These are phyloP conservation scores for Chrysoporthe austroafricana DNA, from an alignment of 2,329 filamentous ascomycete genomes.

Conservation along the genomic window DNA sequence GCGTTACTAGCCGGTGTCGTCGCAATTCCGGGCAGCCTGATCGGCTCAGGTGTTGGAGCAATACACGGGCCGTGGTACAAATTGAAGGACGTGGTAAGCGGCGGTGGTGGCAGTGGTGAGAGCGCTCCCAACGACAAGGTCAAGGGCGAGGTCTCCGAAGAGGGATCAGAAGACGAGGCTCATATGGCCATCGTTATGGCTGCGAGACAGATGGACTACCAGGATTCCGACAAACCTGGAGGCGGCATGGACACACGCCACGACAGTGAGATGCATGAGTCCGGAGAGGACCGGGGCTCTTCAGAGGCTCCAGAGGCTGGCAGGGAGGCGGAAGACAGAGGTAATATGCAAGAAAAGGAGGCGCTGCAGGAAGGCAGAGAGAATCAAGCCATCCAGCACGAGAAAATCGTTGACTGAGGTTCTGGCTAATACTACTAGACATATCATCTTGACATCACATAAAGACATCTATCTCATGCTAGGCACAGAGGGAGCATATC, in stretches of 20 bases:
- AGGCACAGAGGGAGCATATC: background rate
- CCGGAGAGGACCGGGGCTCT: too few species aligned
- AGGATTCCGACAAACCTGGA: background rate
- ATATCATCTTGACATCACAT: background rate
- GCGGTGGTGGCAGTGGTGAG: constrained; percentile 1
- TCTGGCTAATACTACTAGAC: background rate
- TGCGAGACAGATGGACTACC: constrained; percentile 22
- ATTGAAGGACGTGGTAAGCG: constrained; percentile 15
- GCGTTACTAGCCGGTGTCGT: constrained; percentile 25
- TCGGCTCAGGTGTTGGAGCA: constrained; percentile 26
- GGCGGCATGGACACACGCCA: background rate
- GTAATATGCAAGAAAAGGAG: background rate
- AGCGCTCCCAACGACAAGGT: constrained; percentile 17
- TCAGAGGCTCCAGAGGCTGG: background rate
- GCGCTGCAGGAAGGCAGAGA: background rate
- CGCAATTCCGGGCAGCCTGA: constrained; percentile 25
- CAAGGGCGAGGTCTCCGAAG: constrained; percentile 13
- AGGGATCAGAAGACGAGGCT: constrained; percentile 2
- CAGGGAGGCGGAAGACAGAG: background rate
- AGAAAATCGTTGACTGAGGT: background rate
- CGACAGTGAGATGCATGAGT: background rate
- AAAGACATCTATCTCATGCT: background rate
- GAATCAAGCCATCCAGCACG: background rate
- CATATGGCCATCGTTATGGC: constrained; percentile 24
- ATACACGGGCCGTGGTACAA: constrained; percentile 26